Conservation (phyloP, 257 asterid genomes). For the Solanum raphanifolium region DNA sequence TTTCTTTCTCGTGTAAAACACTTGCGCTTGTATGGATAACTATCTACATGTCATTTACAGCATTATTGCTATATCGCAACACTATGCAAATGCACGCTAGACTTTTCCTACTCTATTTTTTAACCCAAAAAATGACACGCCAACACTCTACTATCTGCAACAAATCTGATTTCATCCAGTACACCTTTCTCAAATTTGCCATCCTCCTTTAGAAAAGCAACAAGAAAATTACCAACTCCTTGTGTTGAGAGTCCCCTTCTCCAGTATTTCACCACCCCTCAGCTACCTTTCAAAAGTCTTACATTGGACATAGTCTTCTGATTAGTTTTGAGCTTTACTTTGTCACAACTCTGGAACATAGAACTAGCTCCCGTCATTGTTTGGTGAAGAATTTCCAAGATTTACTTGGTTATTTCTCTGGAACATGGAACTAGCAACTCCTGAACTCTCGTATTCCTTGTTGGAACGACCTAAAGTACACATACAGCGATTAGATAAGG, state of each 20-base stretch:
- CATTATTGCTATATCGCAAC: not conserved
- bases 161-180: not conserved
- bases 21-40: not conserved
- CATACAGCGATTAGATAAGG: not conserved
- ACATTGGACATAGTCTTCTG: not conserved
- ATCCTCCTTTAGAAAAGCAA: not conserved
- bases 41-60: not conserved
- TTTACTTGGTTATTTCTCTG: not conserved
- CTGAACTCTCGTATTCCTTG: not conserved
- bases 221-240: not conserved
- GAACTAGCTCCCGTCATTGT: not conserved
- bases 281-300: not conserved
- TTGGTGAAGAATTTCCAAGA: not conserved
- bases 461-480: constrained; percentile 4
- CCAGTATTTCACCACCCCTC: not conserved
- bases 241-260: not conserved
- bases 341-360: not conserved
- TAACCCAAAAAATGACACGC: not conserved
- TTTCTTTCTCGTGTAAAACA: not conserved
- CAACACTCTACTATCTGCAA: not conserved
- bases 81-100: not conserved
- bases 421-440: not conserved
- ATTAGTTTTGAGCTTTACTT: not conserved
- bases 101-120: not conserved
- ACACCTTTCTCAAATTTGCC: not conserved